A percentile compares a stretch with the other conserved stretches of the same genome.
These are phyloP conservation scores for Kwoniella pini DNA, from an alignment of 768 basidiomycete species.

Conservation along the genomic window DNA sequence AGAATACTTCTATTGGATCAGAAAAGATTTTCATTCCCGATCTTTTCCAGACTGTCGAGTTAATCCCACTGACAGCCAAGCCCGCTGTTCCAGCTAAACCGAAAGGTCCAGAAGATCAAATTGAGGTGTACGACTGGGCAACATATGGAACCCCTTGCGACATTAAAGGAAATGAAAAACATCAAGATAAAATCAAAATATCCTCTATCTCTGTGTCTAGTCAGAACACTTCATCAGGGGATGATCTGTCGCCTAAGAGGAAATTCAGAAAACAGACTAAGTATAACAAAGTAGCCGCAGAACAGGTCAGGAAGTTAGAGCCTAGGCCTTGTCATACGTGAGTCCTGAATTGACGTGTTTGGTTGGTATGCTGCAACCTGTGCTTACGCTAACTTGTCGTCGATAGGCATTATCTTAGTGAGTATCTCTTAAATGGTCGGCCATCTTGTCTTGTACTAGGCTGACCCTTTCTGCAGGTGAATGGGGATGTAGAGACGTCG, in stretches of 20 bases:
- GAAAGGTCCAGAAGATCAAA: constrained; percentile 1
- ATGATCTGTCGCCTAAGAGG: neutral
- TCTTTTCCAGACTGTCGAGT: constrained; percentile 33
- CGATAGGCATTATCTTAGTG: constrained; percentile 31
- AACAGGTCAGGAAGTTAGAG: constrained; percentile 31
- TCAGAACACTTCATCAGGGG: neutral
- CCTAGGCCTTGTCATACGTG: constrained; percentile 52
- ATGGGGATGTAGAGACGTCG: constrained; percentile 38
- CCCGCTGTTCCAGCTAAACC: neutral
- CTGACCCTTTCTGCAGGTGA: too few species aligned
- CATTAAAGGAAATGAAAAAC: neutral
- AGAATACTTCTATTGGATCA: neutral
- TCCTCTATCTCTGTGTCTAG: neutral
- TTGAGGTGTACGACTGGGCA: neutral
- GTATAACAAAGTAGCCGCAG: constrained; percentile 1
- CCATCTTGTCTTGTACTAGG: too few species aligned
- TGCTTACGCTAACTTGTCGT: neutral
- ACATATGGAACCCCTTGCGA: constrained; percentile 4
- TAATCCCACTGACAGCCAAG: neutral
- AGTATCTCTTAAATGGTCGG: too few species aligned
- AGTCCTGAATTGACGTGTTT: constrained; percentile 22
- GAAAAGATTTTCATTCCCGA: constrained; percentile 18
- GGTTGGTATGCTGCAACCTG: too few species aligned
- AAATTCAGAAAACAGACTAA: constrained; percentile 3
- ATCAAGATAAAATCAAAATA: constrained; percentile 3